Percentiles rank a stretch among this genome's conserved stretches.
Evolutionary conservation across 768 basidiomycete genomes (phyloP).

Genomic region (Myochromella boudieri): DNA sequence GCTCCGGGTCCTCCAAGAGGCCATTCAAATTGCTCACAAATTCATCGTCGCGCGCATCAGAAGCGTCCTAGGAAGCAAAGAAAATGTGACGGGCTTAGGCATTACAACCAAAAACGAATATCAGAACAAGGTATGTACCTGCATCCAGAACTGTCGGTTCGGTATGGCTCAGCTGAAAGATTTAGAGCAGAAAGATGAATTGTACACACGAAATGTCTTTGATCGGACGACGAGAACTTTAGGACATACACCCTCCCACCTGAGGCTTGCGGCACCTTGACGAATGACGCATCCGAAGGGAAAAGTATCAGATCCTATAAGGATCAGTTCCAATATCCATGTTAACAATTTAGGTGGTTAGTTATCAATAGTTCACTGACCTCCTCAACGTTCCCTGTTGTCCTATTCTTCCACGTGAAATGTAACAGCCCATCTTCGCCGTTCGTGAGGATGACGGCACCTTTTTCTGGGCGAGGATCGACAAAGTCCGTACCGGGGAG

Average conservation of each 20-base stretch:
- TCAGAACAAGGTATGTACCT: too few relatives aligned
- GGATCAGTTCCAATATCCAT: slow-evolving; percentile 4
- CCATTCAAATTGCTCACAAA: slow-evolving; percentile 73
- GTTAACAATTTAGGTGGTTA: neutral
- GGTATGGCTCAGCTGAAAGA: neutral
- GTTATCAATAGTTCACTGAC: slow-evolving; percentile 29
- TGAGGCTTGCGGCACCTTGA: slow-evolving; percentile 63
- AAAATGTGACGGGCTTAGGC: too few relatives aligned
- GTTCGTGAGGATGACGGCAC: slow-evolving; percentile 65
- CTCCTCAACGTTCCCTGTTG: slow-evolving; percentile 60
- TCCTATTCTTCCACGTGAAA: slow-evolving; percentile 78
- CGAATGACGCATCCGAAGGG: slow-evolving; percentile 81
- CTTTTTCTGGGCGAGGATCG: slow-evolving; percentile 68
- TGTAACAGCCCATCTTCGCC: slow-evolving; percentile 78
- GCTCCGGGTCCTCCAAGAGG: slow-evolving; percentile 65
- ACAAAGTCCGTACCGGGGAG: slow-evolving; percentile 66
- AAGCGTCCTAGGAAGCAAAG: slow-evolving; percentile 56
- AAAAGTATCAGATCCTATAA: slow-evolving; percentile 83
- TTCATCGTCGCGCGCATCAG: slow-evolving; percentile 65
- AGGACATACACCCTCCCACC: slow-evolving; percentile 81
- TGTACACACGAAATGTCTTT: slow-evolving; percentile 84
- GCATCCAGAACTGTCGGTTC: slow-evolving; percentile 76
- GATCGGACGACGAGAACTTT: slow-evolving; percentile 88
- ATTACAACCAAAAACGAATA: too few relatives aligned
- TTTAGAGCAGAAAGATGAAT: neutral